Conservation (phyloP, 1,284 basidiomycete genomes). For the Porphyrellus sp. region DNA sequence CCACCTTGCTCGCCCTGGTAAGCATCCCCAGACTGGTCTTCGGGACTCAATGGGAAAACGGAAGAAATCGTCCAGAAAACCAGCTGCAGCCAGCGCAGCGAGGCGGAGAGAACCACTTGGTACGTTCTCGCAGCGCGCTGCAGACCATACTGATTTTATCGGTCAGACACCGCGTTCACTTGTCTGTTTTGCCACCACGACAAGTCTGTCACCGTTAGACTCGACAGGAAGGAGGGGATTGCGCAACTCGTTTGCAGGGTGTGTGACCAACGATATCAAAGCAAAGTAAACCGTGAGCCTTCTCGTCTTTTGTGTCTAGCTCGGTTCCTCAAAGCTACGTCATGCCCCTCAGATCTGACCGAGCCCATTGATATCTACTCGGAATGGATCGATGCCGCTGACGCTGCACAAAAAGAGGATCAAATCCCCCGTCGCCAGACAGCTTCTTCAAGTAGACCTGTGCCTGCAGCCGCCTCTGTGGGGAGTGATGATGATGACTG, state of each 20-base stretch:
- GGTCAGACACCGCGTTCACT: constrained; percentile 70
- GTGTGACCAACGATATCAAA: constrained; percentile 79
- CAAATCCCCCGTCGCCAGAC: constrained; percentile 48
- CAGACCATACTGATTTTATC: constrained; percentile 6
- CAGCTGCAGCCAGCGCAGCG: constrained; percentile 47
- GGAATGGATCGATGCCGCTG: constrained; percentile 89
- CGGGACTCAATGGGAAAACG: constrained; percentile 67
- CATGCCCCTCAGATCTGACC: constrained; percentile 56
- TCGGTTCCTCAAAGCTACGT: constrained; percentile 18
- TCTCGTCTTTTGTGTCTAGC: constrained; percentile 1
- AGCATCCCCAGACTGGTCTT: neutral
- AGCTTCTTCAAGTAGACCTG: constrained; percentile 57
- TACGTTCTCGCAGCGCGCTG: constrained; percentile 34
- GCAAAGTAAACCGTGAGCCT: constrained; percentile 77
- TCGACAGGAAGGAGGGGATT: constrained; percentile 80
- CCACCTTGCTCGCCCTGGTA: no score
- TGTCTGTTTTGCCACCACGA: constrained; percentile 92
- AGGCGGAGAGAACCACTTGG: constrained; percentile 69
- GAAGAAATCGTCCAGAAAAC: constrained; percentile 81
- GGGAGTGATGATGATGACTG: constrained; percentile 47
- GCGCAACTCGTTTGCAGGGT: constrained; percentile 75
- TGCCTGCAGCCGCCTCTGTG: constrained; percentile 35
- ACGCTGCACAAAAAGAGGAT: constrained; percentile 71
- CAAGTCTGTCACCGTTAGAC: constrained; percentile 81
- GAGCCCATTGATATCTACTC: constrained; percentile 90